Conservation (phyloP, 305 asterid genomes). For the Euphrasia arctica region DNA sequence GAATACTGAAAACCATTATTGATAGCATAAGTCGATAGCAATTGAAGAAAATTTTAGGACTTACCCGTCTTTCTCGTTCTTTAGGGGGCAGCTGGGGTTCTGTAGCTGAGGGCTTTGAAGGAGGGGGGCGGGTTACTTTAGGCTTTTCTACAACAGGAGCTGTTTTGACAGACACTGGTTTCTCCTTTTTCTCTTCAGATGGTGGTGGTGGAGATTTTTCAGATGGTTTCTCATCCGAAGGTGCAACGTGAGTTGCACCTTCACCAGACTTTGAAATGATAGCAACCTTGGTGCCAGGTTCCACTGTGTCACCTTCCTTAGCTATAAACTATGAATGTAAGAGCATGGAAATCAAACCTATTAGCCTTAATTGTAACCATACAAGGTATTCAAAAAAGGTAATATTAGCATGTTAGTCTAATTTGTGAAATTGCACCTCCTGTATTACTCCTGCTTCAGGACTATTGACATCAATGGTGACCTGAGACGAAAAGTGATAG, state of each 20-base stretch:
- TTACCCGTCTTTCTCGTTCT: constrained; percentile 93
- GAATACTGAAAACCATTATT: background rate
- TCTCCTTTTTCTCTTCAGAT: constrained; percentile 59
- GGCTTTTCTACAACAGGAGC: constrained; percentile 55
- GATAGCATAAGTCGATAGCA: constrained; percentile 2
- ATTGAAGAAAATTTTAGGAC: constrained; percentile 20
- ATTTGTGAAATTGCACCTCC: constrained; percentile 48
- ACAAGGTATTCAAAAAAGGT: too few species aligned
- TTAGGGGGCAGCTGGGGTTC: constrained; percentile 98
- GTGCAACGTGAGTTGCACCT: constrained; percentile 79
- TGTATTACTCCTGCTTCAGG: constrained; percentile 98
- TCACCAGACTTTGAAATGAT: constrained; percentile 88
- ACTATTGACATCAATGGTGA: constrained; percentile 94
- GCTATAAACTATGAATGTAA: constrained; percentile 56
- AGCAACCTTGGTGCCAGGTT: constrained; percentile 92
- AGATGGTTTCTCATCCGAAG: constrained; percentile 77
- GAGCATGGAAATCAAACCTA: background rate
- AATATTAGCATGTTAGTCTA: constrained; percentile 7
- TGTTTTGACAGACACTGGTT: constrained; percentile 49
- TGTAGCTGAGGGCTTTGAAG: constrained; percentile 62
- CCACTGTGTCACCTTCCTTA: constrained; percentile 97
- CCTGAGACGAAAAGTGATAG: constrained; percentile 45
- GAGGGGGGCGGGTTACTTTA: constrained; percentile 43
- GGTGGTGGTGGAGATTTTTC: constrained; percentile 55
- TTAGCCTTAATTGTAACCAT: constrained; percentile 19